Base-by-base conservation (phyloP, 1,284 basidiomycete species). In the Mixia osmundae region DNA sequence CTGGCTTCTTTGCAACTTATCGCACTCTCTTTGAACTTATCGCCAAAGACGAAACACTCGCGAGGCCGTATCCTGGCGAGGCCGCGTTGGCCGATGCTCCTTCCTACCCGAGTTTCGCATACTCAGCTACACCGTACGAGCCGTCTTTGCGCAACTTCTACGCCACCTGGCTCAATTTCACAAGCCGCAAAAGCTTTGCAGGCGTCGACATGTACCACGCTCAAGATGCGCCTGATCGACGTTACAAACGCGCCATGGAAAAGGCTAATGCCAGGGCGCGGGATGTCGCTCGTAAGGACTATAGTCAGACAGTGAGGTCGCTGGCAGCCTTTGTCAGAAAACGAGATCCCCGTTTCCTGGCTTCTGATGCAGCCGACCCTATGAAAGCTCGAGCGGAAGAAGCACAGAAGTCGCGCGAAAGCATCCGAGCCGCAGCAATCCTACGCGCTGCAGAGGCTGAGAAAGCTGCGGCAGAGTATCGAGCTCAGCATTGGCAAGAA, bases 1-100 rank as follows among this genome's bases (percentile, higher is more conserved):
- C 91, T 79, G 69, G 80, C 30, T 97, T 95, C 61, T 97, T 71
- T 55, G 72, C 75, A 0, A 71, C 94, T 6, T 97, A 85, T 54
- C 69, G 75, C 15, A 78, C 82, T 43, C 63, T 99, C 2, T 97
- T 95, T 56, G 61, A 67, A 20, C 71, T 97, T 4, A 68, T 72
- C 6, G 68, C 72, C 14, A 85, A 95, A 48, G 91, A 97, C 55
- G 61, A 59, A 5, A 60, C 69, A 33, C 64, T 71, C 36, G 38
- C 40, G 5, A 51, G 30, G 40, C 50, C 41, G 55, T 58, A n/a
- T 12, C 28, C 27, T 6, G 38, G 38, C 11, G 35, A 39, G 14
- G 29, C 37, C 7, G 28, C 41, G 6, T 25, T 43, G 6, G 60
- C 62, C 6, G 61, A 66, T 27, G 64, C 41, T 30, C 44, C 50